These are phyloP conservation scores for Salix udensis DNA, from an alignment of 345 rosid genomes.

Conservation along the genomic window DNA sequence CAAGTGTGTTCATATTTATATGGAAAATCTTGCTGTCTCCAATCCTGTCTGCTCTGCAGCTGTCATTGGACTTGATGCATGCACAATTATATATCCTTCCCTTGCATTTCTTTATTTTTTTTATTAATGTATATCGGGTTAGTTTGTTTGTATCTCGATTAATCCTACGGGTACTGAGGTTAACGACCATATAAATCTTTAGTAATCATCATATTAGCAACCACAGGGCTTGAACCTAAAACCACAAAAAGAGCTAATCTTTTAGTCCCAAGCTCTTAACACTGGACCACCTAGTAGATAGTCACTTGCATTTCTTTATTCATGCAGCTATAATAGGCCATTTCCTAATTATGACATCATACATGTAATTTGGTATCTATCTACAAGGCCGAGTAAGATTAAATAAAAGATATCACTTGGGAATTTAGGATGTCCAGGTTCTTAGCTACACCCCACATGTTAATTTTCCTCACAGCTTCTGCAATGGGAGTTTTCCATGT, in stretches of 20 bases:
- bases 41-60: constrained; percentile 51
- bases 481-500: neutral
- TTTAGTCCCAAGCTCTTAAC: too few species aligned
- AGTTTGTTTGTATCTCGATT: too few species aligned
- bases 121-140: accelerated
- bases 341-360: neutral
- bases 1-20: neutral
- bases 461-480: neutral
- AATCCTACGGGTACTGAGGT: accelerated
- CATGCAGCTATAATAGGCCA: neutral
- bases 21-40: constrained; percentile 26
- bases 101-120: constrained; percentile 2
- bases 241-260: accelerated
- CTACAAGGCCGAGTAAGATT: constrained; percentile 1
- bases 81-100: constrained; percentile 36
- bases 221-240: too few species aligned
- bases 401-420: constrained; percentile 17
- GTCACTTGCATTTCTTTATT: constrained; percentile 15
- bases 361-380: constrained; percentile 9
- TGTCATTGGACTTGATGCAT: constrained; percentile 51
- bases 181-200: accelerated
- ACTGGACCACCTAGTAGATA: too few species aligned
- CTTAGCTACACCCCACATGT: constrained; percentile 25
- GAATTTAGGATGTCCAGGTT: constrained; percentile 48
- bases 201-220: too few species aligned